Conservation (phyloP, 2,329 filamentous ascomycete genomes). For the Ceratocystiopsis brevicomis region DNA sequence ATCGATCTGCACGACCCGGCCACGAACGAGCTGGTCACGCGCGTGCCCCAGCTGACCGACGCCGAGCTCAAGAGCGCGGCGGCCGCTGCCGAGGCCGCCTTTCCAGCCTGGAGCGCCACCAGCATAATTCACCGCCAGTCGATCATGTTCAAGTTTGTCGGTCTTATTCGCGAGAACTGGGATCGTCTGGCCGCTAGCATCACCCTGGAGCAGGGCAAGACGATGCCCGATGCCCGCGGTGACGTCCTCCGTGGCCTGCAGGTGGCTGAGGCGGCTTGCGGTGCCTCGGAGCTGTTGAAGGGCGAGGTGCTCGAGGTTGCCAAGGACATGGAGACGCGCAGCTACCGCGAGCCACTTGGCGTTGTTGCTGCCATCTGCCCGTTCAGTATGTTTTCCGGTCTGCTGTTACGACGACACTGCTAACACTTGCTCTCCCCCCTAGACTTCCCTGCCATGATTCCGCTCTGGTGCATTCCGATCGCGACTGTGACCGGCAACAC, state of each 20-base stretch:
- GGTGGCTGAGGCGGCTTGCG: conserved; percentile 68
- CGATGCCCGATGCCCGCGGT: conserved; percentile 62
- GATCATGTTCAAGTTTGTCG: conserved; percentile 75
- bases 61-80: conserved; percentile 58
- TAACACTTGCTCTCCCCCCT: background rate
- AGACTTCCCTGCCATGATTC: conserved; percentile 88
- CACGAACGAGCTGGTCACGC: conserved; percentile 69
- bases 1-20: conserved; percentile 70
- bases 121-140: conserved; percentile 58
- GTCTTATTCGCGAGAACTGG: conserved; percentile 67
- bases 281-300: conserved; percentile 62
- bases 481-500: conserved; percentile 73
- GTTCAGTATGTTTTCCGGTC: conserved; percentile 42
- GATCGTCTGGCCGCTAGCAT: conserved; percentile 70
- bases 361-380: conserved; percentile 73
- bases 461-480: conserved; percentile 76
- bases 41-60: conserved; percentile 65
- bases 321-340: conserved; percentile 78
- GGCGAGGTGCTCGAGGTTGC: conserved; percentile 71
- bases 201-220: conserved; percentile 78
- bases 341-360: conserved; percentile 64
- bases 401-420: background rate
- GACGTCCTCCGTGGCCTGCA: conserved; percentile 69
- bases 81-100: conserved; percentile 57
- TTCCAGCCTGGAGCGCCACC: conserved; percentile 52